Conservation (phyloP, 495 filamentous ascomycete species). For the Aspergillus bertholletiae region DNA sequence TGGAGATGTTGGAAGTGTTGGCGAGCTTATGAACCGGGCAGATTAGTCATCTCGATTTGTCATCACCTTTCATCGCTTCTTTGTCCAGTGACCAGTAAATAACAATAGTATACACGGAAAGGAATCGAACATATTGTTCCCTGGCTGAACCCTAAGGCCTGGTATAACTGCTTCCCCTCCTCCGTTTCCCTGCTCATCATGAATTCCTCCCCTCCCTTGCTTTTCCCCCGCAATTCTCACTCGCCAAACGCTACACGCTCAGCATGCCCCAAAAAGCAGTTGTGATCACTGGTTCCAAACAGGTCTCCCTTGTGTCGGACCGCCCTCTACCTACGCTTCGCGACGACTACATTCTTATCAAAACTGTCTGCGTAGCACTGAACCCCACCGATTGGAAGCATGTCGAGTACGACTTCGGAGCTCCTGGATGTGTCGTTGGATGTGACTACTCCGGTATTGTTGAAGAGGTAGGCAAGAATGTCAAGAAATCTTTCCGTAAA, state of each 20-base stretch:
- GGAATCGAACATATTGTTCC: too few relatives aligned
- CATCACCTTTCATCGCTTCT: not conserved
- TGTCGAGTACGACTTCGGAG: constrained; percentile 19
- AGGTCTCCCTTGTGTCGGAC: constrained; percentile 8
- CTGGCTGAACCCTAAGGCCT: too few relatives aligned
- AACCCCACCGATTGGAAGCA: constrained; percentile 56
- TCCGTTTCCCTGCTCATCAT: too few relatives aligned
- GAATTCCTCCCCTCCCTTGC: too few relatives aligned
- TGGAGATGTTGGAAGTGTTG: too few relatives aligned
- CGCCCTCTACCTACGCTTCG: constrained; percentile 24
- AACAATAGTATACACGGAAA: too few relatives aligned
- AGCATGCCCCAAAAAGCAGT: constrained; percentile 13
- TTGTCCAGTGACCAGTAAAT: not conserved
- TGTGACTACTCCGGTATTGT: constrained; percentile 51
- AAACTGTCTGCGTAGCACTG: constrained; percentile 38
- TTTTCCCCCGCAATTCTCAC: too few relatives aligned
- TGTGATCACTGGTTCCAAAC: not conserved
- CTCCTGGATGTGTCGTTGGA: constrained; percentile 32
- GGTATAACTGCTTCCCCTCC: too few relatives aligned
- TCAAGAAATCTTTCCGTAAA: constrained; percentile 19
- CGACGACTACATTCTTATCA: constrained; percentile 41
- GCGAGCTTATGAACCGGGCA: too few relatives aligned
- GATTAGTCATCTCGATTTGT: too few relatives aligned
- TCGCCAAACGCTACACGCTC: not conserved
- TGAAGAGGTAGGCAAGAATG: constrained; percentile 40